Evolutionary conservation across 139 green algal species (phyloP), one percentile per base, ranked within the genome.

Genomic region (Micractinium sp.): DNA sequence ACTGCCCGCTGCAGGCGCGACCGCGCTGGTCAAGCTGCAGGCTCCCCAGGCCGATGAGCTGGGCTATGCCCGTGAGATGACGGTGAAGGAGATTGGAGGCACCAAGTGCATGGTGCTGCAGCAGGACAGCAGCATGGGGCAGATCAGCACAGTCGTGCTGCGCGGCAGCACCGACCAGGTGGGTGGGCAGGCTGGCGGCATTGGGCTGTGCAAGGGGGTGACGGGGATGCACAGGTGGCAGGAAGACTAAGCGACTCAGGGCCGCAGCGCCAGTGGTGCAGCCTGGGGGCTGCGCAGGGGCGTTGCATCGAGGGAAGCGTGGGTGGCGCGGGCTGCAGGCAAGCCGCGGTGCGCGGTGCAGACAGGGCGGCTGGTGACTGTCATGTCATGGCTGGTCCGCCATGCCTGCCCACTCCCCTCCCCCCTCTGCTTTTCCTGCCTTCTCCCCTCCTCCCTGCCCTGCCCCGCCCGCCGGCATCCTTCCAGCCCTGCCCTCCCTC

Each of bases 121-220:
- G 85, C 97, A 91, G 80, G 86, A 84, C 63, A 67, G 77, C 71
- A 82, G 84, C 82, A 29, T 82, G 69, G 92, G 93, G 81, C 74
- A 85, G 36, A 95, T 99, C 66, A 84, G 92, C 63, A 99, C 97
- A 9, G 91, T 99, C 15, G 95, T 99, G 83, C 92, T 99, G 90
- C 93, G 98, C 31, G 98, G 95, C n/a, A 91, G 91, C 66, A 99
- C 98, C 25, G 95, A 99, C 38, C 96, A 96, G 79, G 92, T 97
- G 67, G 38, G 83, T 2, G 36, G 35, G 9, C 2, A 2, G 22
- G 61, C 39, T 20, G 60, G 56, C 56, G 23, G 39, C 38, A 41
- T 53, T 53, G 56, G 15, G 35, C 3, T 33, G 69, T 25, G 63
- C 2, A 12, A 5, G 14, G 14, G 63, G 63, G 63, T 71, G 63